Percentiles rank a stretch among this genome's conserved stretches.
These are phyloP conservation scores for Globisporangium barbulae DNA, from an alignment of 352 stramenopile species.

Conservation along the genomic window DNA sequence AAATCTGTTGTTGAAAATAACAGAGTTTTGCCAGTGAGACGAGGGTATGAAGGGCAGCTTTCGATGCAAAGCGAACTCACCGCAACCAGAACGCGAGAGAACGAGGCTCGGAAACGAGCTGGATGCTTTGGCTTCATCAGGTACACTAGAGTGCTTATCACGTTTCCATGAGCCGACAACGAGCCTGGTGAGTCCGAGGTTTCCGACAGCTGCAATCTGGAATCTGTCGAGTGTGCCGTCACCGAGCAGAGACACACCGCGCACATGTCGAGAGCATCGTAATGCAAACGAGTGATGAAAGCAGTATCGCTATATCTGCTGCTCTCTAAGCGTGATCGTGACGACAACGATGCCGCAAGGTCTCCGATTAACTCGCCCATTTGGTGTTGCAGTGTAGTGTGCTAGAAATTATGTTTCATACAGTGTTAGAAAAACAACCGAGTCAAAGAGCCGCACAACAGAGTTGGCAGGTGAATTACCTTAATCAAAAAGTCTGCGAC, in stretches of 20 bases:
- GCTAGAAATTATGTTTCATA: constrained; percentile 19
- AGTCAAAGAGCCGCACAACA: neutral
- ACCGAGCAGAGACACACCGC: constrained; percentile 10
- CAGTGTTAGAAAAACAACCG: neutral
- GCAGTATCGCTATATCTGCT: neutral
- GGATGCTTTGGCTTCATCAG: constrained; percentile 34
- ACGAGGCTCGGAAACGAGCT: constrained; percentile 34
- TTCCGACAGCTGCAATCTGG: neutral
- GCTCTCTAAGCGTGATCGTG: neutral
- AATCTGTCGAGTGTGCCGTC: neutral
- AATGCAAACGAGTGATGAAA: constrained; percentile 4
- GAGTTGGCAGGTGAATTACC: constrained; percentile 17
- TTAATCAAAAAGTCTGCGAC: constrained; percentile 27
- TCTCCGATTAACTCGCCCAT: constrained; percentile 37
- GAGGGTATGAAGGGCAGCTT: neutral
- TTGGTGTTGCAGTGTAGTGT: constrained; percentile 41
- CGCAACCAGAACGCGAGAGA: constrained; percentile 30
- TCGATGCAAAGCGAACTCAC: constrained; percentile 20
- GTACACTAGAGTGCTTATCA: constrained; percentile 2
- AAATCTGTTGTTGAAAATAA: constrained; percentile 6
- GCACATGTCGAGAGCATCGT: constrained; percentile 17
- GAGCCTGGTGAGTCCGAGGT: neutral
- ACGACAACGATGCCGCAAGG: constrained; percentile 21
- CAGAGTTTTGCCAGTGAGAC: neutral
- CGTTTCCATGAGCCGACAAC: neutral